Base-by-base conservation (phyloP, 2,329 filamentous ascomycete species). In the Anisogramma anomala region DNA sequence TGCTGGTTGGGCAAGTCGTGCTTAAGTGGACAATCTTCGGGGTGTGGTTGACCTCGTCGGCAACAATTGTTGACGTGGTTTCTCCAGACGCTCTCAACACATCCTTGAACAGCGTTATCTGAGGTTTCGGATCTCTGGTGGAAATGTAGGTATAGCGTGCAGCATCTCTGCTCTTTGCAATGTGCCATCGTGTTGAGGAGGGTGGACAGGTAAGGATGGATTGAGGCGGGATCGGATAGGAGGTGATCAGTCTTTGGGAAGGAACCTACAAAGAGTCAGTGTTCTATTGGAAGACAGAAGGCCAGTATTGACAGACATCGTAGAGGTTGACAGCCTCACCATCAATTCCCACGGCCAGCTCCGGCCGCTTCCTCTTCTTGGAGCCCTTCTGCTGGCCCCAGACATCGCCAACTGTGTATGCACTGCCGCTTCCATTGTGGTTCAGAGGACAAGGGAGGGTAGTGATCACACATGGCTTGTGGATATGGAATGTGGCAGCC, bases 301-400 rank as follows among this genome's bases (percentile, higher is more conserved):
- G 11, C 18, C 11, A 10, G 25, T 8, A 26, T 25, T 14, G 8
- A 44, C 72, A 51, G 51, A 78, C 74, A 66, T 81, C 74, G 52
- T 82, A 82, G 31, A 82, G 69, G 50, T 77, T 80, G 3, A 77
- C 64, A 3, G 74, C 72, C 54, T 81, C 77, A 46, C 77, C 77
- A 55, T 82, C 74, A 52, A 62, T 69, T 15, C 77, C 77, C 20
- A 81, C 72, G 8, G 69, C 71, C 35, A 82, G 56, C 53, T 82
- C 77, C 8, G 77, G 67, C 51, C 77, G 70, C 61, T 78, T 78
- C 51, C 72, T 68, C 60, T 74, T 78, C 60, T 71, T 76, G 23
- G 67, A 67, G 17, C 69, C 71, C 37, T 71, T 64, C 49, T 67
- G 65, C 55, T 73, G 72, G 47, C 75, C 74, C 51, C 71, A 76